Percentiles rank a stretch among this genome's conserved stretches.
Evolutionary conservation across 345 rosid species (phyloP).

Genomic region (Aethionema arabicum): DNA sequence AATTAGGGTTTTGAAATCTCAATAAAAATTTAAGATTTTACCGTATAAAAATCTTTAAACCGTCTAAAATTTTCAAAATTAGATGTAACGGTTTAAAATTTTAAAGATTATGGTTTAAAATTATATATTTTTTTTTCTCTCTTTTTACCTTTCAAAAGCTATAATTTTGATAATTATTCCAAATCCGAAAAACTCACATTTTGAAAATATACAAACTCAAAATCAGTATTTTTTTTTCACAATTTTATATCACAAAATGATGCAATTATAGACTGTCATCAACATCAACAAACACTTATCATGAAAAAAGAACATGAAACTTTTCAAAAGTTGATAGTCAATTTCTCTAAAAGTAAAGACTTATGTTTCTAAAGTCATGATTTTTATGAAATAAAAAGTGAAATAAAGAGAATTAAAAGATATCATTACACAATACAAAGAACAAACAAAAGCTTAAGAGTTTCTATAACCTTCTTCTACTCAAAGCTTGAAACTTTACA

Average conservation of each 20-base stretch:
- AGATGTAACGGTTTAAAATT: slow-evolving; percentile 7
- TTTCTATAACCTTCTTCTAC: no score
- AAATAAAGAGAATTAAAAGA: slow-evolving; percentile 17
- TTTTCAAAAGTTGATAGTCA: slow-evolving; percentile 28
- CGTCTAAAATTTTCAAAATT: not conserved
- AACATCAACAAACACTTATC: slow-evolving; percentile 36
- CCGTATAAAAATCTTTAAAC: not conserved
- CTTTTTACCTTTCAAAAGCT: no score
- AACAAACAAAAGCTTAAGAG: no score
- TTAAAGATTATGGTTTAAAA: not conserved
- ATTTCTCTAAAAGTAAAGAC: slow-evolving; percentile 32
- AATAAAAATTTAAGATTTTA: slow-evolving; percentile 3
- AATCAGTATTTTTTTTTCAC: slow-evolving; percentile 16
- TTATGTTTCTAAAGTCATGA: slow-evolving; percentile 29
- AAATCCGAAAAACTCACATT: no score
- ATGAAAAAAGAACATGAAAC: slow-evolving; percentile 39
- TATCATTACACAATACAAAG: slow-evolving; percentile 18
- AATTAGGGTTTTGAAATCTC: not conserved
- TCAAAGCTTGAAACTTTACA: no score
- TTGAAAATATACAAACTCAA: no score
- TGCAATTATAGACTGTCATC: slow-evolving; percentile 27
- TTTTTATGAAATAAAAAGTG: no score
- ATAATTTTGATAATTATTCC: no score
- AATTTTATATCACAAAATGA: slow-evolving; percentile 21
- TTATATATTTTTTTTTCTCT: not conserved